Base-by-base conservation (phyloP, 176 grass and related monocot species). In the Juncus inflexus region DNA sequence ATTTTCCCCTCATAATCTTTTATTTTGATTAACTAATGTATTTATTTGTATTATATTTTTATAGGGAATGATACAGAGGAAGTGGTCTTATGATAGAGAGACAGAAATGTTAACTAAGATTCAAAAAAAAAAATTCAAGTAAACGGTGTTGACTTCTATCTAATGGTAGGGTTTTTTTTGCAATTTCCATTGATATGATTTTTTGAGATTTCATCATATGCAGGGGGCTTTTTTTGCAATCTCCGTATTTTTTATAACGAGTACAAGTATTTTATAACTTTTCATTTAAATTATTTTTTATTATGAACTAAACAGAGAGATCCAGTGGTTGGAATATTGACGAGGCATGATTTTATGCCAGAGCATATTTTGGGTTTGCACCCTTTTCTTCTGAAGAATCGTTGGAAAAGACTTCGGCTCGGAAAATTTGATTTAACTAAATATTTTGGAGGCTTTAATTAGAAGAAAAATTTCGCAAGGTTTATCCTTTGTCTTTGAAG, bases 271-370 rank as follows among this genome's bases (percentile, higher is more conserved):
- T 28, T 28, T 28, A 28, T 28, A 28, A 28, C 19, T 28, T 28
- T 28, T 28, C 19, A 28, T 28, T 28, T 1, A 28, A 28, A 28
- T 28, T 28, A 0, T 28, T 28, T 28, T 28, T 28, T 28, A 28
- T 28, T 28, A 28, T 28, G 19, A 28, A 1, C 19, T 28, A 1
- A 82, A 59, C 78, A 92, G 89, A 84, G 84, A 54, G 70, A 52
- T 2, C 85, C 90, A 74, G 90, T 94, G 42, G 90, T 82, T 62
- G 90, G 90, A 71, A 94, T 94, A 77, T 15, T 94, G 64, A 94
- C 90, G 4, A 84, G 90, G 60, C 90, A 94, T 3, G 90, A 94
- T 75, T 94, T 94, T 76, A 88, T 94, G 85, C 90, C 90, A 59
- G 85, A 94, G 65, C 90, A 94, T 60, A 67, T 94, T 70, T 41